Percentiles rank a stretch among this genome's conserved stretches.
These are phyloP conservation scores for Podaxis carcinomalis DNA, from an alignment of 768 basidiomycete species.

Conservation along the genomic window DNA sequence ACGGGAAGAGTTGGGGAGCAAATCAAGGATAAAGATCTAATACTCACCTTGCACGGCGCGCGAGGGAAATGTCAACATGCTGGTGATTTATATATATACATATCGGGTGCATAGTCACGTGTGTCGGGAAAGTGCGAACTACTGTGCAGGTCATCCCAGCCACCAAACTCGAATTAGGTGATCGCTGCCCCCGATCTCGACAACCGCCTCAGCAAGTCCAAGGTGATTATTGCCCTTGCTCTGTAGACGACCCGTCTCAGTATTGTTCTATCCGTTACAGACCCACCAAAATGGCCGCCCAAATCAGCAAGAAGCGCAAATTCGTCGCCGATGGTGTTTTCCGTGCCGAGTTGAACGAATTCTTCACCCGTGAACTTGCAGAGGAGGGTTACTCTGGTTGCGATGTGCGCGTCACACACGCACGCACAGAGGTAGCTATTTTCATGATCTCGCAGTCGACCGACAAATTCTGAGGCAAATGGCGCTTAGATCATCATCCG, in stretches of 20 bases:
- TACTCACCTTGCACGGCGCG: conserved; percentile 21
- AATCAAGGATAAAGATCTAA: not conserved
- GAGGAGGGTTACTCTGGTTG: conserved; percentile 99
- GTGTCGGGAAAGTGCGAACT: conserved; percentile 24
- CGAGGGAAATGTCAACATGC: not conserved
- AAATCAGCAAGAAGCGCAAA: conserved; percentile 98
- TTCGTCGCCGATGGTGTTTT: conserved; percentile 98
- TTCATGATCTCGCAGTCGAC: not conserved
- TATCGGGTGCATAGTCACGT: conserved; percentile 15
- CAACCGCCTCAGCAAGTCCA: conserved; percentile 24
- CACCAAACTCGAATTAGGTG: conserved; percentile 22
- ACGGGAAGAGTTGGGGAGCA: conserved; percentile 13
- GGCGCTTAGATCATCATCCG: conserved; percentile 89
- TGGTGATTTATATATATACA: not conserved
- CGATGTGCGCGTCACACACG: conserved; percentile 99
- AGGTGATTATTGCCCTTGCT: conserved; percentile 18
- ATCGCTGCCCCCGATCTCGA: conserved; percentile 21
- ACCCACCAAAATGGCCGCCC: conserved; percentile 62
- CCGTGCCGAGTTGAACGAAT: conserved; percentile 98
- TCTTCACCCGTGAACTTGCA: conserved; percentile 96
- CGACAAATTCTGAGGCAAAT: conserved; percentile 2
- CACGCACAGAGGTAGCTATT: conserved; percentile 82
- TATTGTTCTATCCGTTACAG: not conserved
- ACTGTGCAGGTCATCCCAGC: conserved; percentile 29
- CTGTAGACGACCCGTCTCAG: not conserved